These are phyloP conservation scores for Lentithecium fluviatile DNA, from an alignment of 495 filamentous ascomycete genomes.

Conservation along the genomic window DNA sequence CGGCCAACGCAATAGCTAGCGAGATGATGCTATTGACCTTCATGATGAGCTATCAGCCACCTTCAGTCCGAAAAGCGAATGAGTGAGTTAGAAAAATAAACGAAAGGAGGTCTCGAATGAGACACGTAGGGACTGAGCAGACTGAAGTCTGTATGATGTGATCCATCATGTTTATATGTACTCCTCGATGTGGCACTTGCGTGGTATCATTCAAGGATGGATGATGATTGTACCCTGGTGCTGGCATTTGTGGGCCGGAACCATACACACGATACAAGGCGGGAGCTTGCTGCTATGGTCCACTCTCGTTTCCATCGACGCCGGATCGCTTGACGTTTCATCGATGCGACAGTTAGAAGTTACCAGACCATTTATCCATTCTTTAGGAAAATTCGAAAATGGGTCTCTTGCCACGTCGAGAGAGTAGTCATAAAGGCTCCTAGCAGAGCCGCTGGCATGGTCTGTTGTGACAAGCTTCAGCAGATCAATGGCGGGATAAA, in stretches of 20 bases:
- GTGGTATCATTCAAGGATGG: not conserved
- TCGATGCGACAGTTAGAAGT: too few relatives aligned
- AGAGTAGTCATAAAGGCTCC: too few relatives aligned
- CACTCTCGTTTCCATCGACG: too few relatives aligned
- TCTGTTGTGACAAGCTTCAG: too few relatives aligned
- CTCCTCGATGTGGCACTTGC: not conserved
- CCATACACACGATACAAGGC: conserved; percentile 5
- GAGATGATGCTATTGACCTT: not conserved
- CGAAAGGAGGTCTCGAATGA: conserved; percentile 1
- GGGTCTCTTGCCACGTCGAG: too few relatives aligned
- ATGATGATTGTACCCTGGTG: not conserved
- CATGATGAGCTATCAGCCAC: not conserved
- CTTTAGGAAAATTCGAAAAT: too few relatives aligned
- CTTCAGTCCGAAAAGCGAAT: not conserved
- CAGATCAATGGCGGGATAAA: too few relatives aligned
- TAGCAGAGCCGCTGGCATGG: too few relatives aligned
- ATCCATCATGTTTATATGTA: not conserved
- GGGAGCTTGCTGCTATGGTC: conserved; percentile 3
- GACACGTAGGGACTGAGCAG: not conserved
- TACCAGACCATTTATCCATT: too few relatives aligned
- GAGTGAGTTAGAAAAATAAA: not conserved
- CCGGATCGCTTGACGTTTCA: too few relatives aligned
- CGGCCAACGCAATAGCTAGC: not conserved
- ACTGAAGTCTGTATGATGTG: not conserved
- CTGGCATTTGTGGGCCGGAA: not conserved